Percentiles rank a stretch among this genome's conserved stretches.
Conservation (phyloP, 495 filamentous ascomycete species). For the Penicillium cataractarum region DNA sequence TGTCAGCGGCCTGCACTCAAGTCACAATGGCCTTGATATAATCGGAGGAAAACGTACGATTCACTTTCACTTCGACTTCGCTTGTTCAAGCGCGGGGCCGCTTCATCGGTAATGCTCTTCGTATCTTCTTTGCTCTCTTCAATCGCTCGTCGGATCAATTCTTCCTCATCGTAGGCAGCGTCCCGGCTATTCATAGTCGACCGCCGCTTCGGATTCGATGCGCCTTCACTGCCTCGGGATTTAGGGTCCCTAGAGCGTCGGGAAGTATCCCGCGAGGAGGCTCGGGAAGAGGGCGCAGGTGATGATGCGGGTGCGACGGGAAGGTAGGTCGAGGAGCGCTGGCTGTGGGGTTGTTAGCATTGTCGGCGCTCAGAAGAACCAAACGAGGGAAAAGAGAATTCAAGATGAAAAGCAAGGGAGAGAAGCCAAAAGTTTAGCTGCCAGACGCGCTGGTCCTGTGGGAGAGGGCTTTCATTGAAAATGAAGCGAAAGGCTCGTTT, state of each 20-base stretch:
- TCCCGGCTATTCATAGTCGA: slow-evolving; percentile 98
- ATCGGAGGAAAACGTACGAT: slow-evolving; percentile 64
- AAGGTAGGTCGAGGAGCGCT: slow-evolving; percentile 69
- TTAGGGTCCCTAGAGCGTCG: slow-evolving; percentile 53
- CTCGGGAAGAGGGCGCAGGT: slow-evolving; percentile 48
- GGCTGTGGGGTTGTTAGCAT: slow-evolving; percentile 50
- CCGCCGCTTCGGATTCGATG: slow-evolving; percentile 68
- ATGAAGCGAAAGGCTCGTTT: neutral
- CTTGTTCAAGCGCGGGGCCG: slow-evolving; percentile 67
- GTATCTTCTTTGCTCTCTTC: slow-evolving; percentile 88
- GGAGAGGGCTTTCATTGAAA: neutral
- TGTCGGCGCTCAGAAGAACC: neutral
- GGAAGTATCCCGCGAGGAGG: slow-evolving; percentile 48
- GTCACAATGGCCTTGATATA: slow-evolving; percentile 1
- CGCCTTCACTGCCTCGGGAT: slow-evolving; percentile 49
- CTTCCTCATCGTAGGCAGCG: slow-evolving; percentile 94
- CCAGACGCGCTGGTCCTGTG: neutral
- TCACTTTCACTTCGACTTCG: slow-evolving; percentile 89
- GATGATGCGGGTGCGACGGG: slow-evolving; percentile 58
- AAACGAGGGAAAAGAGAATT: neutral
- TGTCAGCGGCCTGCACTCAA: slow-evolving; percentile 27
- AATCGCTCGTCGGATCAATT: slow-evolving; percentile 83
- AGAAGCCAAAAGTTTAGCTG: neutral
- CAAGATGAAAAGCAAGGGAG: neutral
- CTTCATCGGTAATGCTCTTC: slow-evolving; percentile 49